Conservation (phyloP, 345 rosid species). For the Turritis glabra region DNA sequence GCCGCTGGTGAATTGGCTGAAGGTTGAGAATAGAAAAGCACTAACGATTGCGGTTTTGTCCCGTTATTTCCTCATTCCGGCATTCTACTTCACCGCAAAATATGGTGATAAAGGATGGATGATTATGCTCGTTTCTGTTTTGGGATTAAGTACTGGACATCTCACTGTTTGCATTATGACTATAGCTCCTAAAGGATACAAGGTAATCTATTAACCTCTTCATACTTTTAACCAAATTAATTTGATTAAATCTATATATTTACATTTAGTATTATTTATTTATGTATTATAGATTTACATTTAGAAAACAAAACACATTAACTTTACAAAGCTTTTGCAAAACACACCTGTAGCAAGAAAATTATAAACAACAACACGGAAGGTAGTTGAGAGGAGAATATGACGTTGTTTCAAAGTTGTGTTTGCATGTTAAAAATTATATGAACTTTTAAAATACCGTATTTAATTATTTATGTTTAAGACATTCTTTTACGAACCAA, state of each 20-base stretch:
- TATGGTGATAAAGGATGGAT: conserved; percentile 90
- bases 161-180: conserved; percentile 84
- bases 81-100: conserved; percentile 85
- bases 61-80: conserved; percentile 65
- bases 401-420: too few species aligned
- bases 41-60: conserved; percentile 47
- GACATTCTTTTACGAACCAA: too few species aligned
- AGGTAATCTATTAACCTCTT: conserved; percentile 11
- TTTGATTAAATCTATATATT: neutral
- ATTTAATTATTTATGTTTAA: too few species aligned
- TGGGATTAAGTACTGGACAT: conserved; percentile 73
- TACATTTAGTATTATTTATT: neutral
- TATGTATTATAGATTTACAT: neutral
- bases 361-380: too few species aligned
- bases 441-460: too few species aligned
- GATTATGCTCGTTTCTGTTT: conserved; percentile 62
- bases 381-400: too few species aligned
- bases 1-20: conserved; percentile 54
- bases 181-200: conserved; percentile 62
- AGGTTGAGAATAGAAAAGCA: conserved; percentile 63
- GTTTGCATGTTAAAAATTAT: too few species aligned
- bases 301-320: neutral
- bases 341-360: too few species aligned
- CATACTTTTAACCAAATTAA: neutral
- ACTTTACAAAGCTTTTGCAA: neutral